A percentile compares a stretch with the other conserved stretches of the same genome.
These are phyloP conservation scores for Microcyclospora tardicrescens DNA, from an alignment of 2,329 filamentous ascomycete species.

Conservation along the genomic window DNA sequence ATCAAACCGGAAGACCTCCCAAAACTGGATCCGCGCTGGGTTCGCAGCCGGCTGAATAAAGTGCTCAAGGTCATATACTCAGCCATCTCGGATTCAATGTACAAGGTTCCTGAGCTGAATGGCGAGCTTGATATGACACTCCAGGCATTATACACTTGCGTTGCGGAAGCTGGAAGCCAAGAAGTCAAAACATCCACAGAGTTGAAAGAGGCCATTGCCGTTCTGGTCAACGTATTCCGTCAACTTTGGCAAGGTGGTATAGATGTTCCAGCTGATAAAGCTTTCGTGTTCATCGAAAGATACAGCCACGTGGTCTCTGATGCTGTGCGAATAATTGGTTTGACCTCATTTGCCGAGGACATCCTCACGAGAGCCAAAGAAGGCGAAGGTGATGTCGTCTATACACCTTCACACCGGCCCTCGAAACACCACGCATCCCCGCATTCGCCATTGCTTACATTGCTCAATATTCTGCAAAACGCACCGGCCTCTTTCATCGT, in stretches of 20 bases:
- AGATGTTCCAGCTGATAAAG: conserved; percentile 3
- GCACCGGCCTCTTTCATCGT: conserved; percentile 1
- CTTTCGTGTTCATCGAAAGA: conserved; percentile 9
- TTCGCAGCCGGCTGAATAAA: conserved; percentile 54
- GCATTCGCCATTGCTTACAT: conserved; percentile 50
- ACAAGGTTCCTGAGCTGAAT: conserved; percentile 18
- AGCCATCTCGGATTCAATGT: conserved; percentile 38
- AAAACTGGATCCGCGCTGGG: conserved; percentile 72
- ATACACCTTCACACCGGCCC: conserved; percentile 52
- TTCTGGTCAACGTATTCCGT: conserved; percentile 55
- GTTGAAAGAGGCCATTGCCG: conserved; percentile 64
- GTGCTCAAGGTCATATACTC: conserved; percentile 51
- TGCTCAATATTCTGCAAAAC: conserved; percentile 14
- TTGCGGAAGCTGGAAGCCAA: conserved; percentile 59
- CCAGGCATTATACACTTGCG: conserved; percentile 43
- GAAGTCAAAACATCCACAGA: conserved; percentile 84
- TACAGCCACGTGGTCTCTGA: conserved; percentile 20
- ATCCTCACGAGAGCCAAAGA: conserved; percentile 40
- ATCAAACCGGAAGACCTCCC: conserved; percentile 65
- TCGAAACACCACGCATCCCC: conserved; percentile 39
- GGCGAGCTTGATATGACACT: conserved; percentile 17
- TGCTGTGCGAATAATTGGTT: conserved; percentile 39
- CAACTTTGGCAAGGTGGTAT: conserved; percentile 47
- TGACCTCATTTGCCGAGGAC: conserved; percentile 38
- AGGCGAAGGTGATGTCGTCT: conserved; percentile 48